These are phyloP conservation scores for Brettanomyces nanus DNA, from an alignment of 805 yeast species.

Conservation along the genomic window DNA sequence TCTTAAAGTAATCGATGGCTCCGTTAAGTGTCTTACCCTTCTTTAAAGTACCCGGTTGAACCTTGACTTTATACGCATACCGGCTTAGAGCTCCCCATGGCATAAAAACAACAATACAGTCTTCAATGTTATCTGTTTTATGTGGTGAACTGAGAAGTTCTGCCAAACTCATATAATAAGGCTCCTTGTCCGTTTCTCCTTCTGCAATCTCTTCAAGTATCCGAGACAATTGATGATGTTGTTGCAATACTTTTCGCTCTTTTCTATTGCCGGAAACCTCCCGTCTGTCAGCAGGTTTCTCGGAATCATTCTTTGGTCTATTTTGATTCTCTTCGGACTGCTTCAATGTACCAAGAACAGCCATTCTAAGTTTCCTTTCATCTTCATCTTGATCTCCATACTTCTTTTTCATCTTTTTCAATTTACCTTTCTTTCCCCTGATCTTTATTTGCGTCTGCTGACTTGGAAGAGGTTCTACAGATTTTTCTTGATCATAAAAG, in stretches of 20 bases:
- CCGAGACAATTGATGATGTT: constrained; percentile 23
- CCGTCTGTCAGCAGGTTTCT: not conserved
- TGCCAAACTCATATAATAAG: constrained; percentile 18
- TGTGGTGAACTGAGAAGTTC: constrained; percentile 36
- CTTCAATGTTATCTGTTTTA: constrained; percentile 43
- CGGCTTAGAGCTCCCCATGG: constrained; percentile 82
- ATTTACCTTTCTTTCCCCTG: constrained; percentile 79
- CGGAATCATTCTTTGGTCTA: constrained; percentile 5
- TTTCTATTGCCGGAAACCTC: constrained; percentile 10
- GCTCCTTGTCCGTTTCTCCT: constrained; percentile 22
- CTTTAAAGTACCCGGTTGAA: constrained; percentile 72
- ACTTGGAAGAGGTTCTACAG: constrained; percentile 11
- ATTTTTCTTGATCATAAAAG: not conserved
- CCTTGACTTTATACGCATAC: constrained; percentile 72
- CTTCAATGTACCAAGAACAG: constrained; percentile 77
- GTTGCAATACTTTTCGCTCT: constrained; percentile 22
- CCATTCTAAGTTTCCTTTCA: constrained; percentile 67
- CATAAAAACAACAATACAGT: constrained; percentile 79
- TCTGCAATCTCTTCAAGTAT: constrained; percentile 22
- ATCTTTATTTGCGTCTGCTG: constrained; percentile 30
- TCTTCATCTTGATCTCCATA: constrained; percentile 91
- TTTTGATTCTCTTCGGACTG: constrained; percentile 29
- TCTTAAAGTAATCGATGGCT: constrained; percentile 47
- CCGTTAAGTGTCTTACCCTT: constrained; percentile 83
- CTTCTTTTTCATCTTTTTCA: constrained; percentile 74